These are phyloP conservation scores for Globisporangium middletonii DNA, from an alignment of 352 stramenopile species.

Conservation along the genomic window DNA sequence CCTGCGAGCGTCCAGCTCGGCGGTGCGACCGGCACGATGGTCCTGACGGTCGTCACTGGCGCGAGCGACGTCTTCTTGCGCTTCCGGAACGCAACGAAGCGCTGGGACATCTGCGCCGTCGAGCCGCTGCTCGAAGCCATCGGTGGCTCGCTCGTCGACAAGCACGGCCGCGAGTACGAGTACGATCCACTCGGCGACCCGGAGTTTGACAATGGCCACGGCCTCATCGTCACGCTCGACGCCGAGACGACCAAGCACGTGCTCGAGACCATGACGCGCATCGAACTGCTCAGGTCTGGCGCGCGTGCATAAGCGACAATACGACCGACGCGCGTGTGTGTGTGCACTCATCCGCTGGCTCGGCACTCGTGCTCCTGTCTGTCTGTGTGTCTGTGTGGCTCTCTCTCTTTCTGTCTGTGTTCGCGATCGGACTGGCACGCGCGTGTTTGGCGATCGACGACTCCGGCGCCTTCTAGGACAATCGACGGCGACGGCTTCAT, in stretches of 20 bases:
- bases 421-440: no score
- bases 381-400: background rate
- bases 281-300: slow-evolving; percentile 55
- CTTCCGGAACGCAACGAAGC: slow-evolving; percentile 62
- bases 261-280: slow-evolving; percentile 36
- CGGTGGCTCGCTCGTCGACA: slow-evolving; percentile 51
- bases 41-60: slow-evolving; percentile 55
- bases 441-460: no score
- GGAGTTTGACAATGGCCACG: slow-evolving; percentile 59
- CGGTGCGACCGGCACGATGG: slow-evolving; percentile 68
- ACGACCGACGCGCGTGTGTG: background rate
- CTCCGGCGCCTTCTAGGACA: slow-evolving; percentile 22
- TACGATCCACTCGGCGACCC: slow-evolving; percentile 48
- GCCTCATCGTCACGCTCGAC: slow-evolving; percentile 46
- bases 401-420: background rate
- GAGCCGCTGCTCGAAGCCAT: slow-evolving; percentile 58
- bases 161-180: slow-evolving; percentile 46
- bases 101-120: slow-evolving; percentile 75
- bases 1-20: slow-evolving; percentile 35
- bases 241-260: slow-evolving; percentile 25
- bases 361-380: background rate
- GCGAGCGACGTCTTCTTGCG: slow-evolving; percentile 63
- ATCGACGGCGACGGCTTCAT: slow-evolving; percentile 30
- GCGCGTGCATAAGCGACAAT: slow-evolving; percentile 1
- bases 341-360: background rate